A percentile compares a stretch with the other conserved stretches of the same genome.
Conservation (phyloP, 2,329 filamentous ascomycete genomes). For the Ceratocystis huliohia region DNA sequence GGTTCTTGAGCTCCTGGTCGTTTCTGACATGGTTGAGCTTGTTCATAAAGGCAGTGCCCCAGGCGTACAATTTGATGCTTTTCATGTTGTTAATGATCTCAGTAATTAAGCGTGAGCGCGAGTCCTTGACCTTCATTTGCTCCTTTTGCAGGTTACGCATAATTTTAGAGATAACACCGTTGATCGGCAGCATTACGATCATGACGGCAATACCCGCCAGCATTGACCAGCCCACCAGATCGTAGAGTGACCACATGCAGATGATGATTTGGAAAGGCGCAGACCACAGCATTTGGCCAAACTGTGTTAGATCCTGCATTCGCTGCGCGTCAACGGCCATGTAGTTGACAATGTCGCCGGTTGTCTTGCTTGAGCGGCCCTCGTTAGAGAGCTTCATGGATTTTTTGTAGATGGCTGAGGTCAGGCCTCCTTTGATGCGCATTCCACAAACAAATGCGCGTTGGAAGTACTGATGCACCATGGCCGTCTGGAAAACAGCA, state of each 20-base stretch:
- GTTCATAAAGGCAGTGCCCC: conserved; percentile 94
- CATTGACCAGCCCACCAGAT: conserved; percentile 91
- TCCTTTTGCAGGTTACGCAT: conserved; percentile 92
- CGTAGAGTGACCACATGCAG: conserved; percentile 91
- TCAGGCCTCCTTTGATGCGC: conserved; percentile 85
- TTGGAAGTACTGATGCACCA: conserved; percentile 93
- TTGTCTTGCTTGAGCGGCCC: conserved; percentile 75
- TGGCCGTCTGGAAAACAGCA: conserved; percentile 74
- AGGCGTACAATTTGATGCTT: conserved; percentile 96
- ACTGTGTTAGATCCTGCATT: conserved; percentile 87
- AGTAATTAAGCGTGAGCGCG: conserved; percentile 82
- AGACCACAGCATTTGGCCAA: conserved; percentile 89
- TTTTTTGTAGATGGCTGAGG: conserved; percentile 85
- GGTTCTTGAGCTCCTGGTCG: conserved; percentile 85
- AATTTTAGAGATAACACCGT: conserved; percentile 77
- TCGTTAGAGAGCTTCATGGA: conserved; percentile 84
- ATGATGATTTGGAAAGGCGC: conserved; percentile 92
- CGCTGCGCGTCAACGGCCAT: conserved; percentile 98
- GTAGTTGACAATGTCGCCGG: conserved; percentile 96
- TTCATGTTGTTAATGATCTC: conserved; percentile 99
- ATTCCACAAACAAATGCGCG: conserved; percentile 87
- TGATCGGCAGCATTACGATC: conserved; percentile 94
- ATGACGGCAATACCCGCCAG: conserved; percentile 89
- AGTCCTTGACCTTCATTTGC: conserved; percentile 99
- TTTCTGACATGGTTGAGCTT: conserved; percentile 94